A percentile compares a stretch with the other conserved stretches of the same genome.
These are phyloP conservation scores for Penicillium sp. DNA, from an alignment of 2,329 filamentous ascomycete genomes.

Conservation along the genomic window DNA sequence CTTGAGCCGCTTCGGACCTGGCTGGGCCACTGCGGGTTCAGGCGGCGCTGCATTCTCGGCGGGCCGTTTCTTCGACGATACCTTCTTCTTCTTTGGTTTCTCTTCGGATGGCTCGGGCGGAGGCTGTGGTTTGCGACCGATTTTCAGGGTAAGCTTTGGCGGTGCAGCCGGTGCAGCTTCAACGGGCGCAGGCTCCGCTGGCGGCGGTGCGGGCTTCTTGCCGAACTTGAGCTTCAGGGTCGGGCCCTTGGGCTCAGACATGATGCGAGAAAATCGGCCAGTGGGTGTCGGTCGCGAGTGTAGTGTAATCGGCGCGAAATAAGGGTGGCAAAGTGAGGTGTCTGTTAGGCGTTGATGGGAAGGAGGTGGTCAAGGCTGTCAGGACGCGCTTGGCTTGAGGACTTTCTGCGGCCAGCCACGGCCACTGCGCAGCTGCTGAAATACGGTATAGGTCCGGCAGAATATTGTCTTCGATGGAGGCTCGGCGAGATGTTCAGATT, in stretches of 20 bases:
- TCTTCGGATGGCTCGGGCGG: slow-evolving; percentile 19
- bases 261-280: slow-evolving; percentile 24
- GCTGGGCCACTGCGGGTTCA: slow-evolving; percentile 34
- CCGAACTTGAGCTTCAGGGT: slow-evolving; percentile 51
- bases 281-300: background rate
- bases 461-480: background rate
- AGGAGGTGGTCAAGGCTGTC: background rate
- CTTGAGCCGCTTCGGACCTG: slow-evolving; percentile 48
- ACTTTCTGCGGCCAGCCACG: background rate
- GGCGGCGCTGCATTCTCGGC: slow-evolving; percentile 37
- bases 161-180: slow-evolving; percentile 41
- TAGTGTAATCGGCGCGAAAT: background rate
- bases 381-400: background rate
- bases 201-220: slow-evolving; percentile 43
- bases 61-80: slow-evolving; percentile 48
- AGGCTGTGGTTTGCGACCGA: slow-evolving; percentile 40
- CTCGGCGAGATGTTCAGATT: background rate
- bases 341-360: background rate
- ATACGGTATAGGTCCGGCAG: slow-evolving; percentile 1
- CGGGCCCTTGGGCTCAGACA: slow-evolving; percentile 45
- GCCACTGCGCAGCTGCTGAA: background rate
- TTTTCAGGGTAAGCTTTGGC: slow-evolving; percentile 51
- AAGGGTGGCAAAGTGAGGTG: background rate
- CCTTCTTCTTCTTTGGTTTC: slow-evolving; percentile 44
- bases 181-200: slow-evolving; percentile 32